A percentile compares a stretch with the other conserved stretches of the same genome.
Conservation (phyloP, 305 asterid species). For the Fraxinus sp. region DNA sequence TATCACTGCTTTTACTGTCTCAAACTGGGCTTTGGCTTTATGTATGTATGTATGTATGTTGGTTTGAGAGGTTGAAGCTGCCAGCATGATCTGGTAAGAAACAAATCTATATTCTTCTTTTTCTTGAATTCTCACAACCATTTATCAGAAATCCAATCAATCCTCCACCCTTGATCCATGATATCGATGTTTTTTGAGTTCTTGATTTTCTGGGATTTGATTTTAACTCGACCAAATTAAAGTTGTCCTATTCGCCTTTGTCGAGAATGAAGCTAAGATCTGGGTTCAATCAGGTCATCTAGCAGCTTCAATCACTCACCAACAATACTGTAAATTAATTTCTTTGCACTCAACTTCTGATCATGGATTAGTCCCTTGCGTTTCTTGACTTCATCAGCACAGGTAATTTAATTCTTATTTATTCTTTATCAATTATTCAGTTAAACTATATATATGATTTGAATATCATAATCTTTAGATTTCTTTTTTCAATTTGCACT, state of each 20-base stretch:
- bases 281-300: conserved; percentile 41
- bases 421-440: neutral
- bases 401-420: neutral
- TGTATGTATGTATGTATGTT: conserved; percentile 23
- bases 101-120: neutral
- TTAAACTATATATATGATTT: neutral
- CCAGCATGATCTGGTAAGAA: conserved; percentile 60
- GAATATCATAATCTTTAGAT: neutral
- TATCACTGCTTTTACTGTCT: neutral
- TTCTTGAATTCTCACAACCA: neutral
- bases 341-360: neutral
- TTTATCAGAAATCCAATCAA: neutral
- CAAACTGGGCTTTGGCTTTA: neutral
- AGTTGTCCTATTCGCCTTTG: neutral
- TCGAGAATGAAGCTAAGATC: conserved; percentile 6
- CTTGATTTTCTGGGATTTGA: neutral
- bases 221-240: neutral
- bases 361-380: neutral
- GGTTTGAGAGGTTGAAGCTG: conserved; percentile 67
- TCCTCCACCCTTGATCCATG: neutral
- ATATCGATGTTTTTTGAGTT: neutral
- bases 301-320: conserved; percentile 57
- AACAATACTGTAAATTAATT: conserved; percentile 17
- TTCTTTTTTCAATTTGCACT: neutral
- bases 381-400: neutral